phyloP scores from a whole-genome alignment of 495 filamentous ascomycete species.

The Penicillium bovifimosum region DNA sequence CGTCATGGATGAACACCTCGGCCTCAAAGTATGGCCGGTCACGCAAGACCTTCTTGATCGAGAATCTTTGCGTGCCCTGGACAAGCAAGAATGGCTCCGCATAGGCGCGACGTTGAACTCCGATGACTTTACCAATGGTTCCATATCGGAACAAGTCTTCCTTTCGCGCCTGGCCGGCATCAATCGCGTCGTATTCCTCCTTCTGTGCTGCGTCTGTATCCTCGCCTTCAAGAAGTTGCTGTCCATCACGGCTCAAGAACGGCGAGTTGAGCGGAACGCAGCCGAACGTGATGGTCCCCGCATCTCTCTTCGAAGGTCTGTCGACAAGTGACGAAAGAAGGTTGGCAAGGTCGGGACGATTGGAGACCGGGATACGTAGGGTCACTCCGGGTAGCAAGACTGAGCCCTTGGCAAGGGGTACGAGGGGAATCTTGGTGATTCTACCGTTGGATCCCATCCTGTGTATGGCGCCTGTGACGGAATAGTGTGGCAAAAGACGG shows the following conservation, averaged over 20 bases:
- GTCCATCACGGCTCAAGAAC: slow-evolving; percentile 61
- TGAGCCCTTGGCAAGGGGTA: slow-evolving; percentile 65
- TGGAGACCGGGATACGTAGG: slow-evolving; percentile 67
- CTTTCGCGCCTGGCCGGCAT: slow-evolving; percentile 57
- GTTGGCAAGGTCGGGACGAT: slow-evolving; percentile 76
- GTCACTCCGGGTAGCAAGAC: slow-evolving; percentile 80
- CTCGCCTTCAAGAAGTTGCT: slow-evolving; percentile 58
- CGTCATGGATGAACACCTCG: slow-evolving; percentile 58
- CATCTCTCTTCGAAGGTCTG: slow-evolving; percentile 57
- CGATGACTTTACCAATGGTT: slow-evolving; percentile 74
- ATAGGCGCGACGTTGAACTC: slow-evolving; percentile 73
- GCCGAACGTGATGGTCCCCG: slow-evolving; percentile 63
- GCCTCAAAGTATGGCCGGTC: slow-evolving; percentile 85
- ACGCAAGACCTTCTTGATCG: slow-evolving; percentile 65
- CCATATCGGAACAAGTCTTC: slow-evolving; percentile 73
- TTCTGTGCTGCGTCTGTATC: slow-evolving; percentile 32
- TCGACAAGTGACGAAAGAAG: slow-evolving; percentile 73
- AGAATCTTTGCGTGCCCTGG: slow-evolving; percentile 74
- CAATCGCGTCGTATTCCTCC: slow-evolving; percentile 38
- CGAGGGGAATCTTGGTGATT: slow-evolving; percentile 59
- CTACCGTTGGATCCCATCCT: slow-evolving; percentile 42
- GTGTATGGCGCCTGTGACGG: slow-evolving; percentile 16
- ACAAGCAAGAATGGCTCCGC: slow-evolving; percentile 77
- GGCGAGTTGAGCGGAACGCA: slow-evolving; percentile 77
- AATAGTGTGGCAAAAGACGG: slow-evolving; percentile 7